A percentile compares a stretch with the other conserved stretches of the same genome.
Conservation (phyloP, 768 basidiomycete species). For the Hericium erinaceus region DNA sequence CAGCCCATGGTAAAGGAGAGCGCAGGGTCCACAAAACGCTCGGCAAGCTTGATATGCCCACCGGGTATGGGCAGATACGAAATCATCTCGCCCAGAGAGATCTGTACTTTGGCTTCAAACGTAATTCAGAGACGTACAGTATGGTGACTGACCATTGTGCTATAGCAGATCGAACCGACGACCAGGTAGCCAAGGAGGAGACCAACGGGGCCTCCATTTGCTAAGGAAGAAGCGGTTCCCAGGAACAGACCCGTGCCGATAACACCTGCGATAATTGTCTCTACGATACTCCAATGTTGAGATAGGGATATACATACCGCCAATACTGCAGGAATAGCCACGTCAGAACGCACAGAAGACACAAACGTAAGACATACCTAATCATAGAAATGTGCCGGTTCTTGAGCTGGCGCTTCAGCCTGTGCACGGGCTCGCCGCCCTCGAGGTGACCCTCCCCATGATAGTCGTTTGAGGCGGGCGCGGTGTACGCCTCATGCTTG, state of each 20-base stretch:
- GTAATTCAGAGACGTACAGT: background rate
- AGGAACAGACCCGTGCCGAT: slow-evolving; percentile 30
- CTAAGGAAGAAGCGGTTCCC: slow-evolving; percentile 40
- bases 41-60: slow-evolving; percentile 73
- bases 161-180: slow-evolving; percentile 62
- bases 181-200: slow-evolving; percentile 60
- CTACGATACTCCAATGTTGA: background rate
- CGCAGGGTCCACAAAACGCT: slow-evolving; percentile 73
- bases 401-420: slow-evolving; percentile 23
- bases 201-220: slow-evolving; percentile 62
- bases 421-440: background rate
- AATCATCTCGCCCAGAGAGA: slow-evolving; percentile 68
- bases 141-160: slow-evolving; percentile 48
- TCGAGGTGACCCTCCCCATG: background rate
- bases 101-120: slow-evolving; percentile 23
- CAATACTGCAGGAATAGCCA: slow-evolving; percentile 20
- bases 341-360: background rate
- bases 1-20: slow-evolving; percentile 50
- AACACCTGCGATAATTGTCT: slow-evolving; percentile 17
- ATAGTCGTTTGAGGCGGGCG: slow-evolving; percentile 1
- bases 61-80: slow-evolving; percentile 73
- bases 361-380: slow-evolving; percentile 31
- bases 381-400: slow-evolving; percentile 81
- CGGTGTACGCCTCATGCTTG: background rate
- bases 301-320: slow-evolving; percentile 15